Evolutionary conservation across 805 yeast species (phyloP).

Genomic region (Pichia exigua): DNA sequence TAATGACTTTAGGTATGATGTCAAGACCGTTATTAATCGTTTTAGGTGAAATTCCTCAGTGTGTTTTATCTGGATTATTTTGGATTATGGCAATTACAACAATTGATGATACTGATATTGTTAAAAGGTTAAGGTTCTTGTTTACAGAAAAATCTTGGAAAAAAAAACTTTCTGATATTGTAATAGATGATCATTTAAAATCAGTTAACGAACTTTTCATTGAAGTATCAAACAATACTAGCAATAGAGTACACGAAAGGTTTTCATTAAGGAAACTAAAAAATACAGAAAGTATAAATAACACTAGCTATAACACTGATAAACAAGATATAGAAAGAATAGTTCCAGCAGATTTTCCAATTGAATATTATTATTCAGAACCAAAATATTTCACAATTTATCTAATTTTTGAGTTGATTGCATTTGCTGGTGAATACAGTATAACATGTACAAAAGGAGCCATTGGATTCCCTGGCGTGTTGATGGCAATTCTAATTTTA

Average conservation of each 20-base stretch:
- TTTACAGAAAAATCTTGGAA: conserved; percentile 46
- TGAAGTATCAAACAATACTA: too few species aligned
- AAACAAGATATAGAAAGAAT: neutral
- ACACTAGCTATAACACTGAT: neutral
- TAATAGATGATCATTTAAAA: neutral
- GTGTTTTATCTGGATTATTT: conserved; percentile 85
- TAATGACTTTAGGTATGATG: conserved; percentile 81
- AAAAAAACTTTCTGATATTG: conserved; percentile 2
- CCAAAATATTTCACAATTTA: conserved; percentile 49
- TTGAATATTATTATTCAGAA: conserved; percentile 4
- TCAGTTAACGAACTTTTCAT: too few species aligned
- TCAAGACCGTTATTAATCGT: conserved; percentile 77
- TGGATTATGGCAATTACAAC: conserved; percentile 91
- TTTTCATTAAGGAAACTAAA: neutral
- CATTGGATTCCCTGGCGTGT: conserved; percentile 86
- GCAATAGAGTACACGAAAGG: neutral
- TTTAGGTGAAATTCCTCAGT: conserved; percentile 82
- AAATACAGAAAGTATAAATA: neutral
- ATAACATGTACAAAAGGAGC: conserved; percentile 86
- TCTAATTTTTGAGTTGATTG: conserved; percentile 49
- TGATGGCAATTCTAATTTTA: conserved; percentile 61
- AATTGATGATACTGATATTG: conserved; percentile 55
- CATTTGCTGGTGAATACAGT: conserved; percentile 74
- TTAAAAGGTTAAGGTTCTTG: conserved; percentile 53
- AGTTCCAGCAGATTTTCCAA: conserved; percentile 7